Evolutionary conservation across 495 filamentous ascomycete genomes (phyloP).

Genomic region (Penicilliopsis zonata): DNA sequence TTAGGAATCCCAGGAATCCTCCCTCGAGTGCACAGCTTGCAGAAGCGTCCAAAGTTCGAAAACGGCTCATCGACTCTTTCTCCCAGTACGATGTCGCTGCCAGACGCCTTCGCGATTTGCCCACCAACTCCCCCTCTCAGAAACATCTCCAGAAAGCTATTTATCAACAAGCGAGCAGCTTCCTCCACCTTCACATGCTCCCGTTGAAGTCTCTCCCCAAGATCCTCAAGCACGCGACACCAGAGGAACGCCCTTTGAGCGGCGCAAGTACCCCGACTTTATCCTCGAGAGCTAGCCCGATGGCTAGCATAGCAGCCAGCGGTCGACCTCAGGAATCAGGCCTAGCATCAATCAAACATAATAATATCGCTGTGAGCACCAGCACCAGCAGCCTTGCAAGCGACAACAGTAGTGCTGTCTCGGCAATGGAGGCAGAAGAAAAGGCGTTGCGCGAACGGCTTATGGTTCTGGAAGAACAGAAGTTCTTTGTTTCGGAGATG

Average conservation of each 20-base stretch:
- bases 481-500: slow-evolving; percentile 85
- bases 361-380: slow-evolving; percentile 36
- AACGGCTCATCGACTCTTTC: slow-evolving; percentile 83
- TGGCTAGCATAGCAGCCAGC: slow-evolving; percentile 12
- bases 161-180: slow-evolving; percentile 69
- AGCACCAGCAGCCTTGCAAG: slow-evolving; percentile 43
- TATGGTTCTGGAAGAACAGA: slow-evolving; percentile 89
- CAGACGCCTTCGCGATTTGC: slow-evolving; percentile 68
- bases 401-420: slow-evolving; percentile 53
- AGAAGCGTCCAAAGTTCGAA: slow-evolving; percentile 84
- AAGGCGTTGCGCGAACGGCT: slow-evolving; percentile 72
- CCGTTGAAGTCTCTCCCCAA: slow-evolving; percentile 79
- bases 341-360: slow-evolving; percentile 48
- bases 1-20: slow-evolving; percentile 55
- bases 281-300: slow-evolving; percentile 11
- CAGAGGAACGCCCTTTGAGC: slow-evolving; percentile 23
- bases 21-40: slow-evolving; percentile 64
- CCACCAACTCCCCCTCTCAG: slow-evolving; percentile 61
- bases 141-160: slow-evolving; percentile 69
- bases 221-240: slow-evolving; percentile 59
- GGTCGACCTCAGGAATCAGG: slow-evolving; percentile 33
- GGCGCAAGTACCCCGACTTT: slow-evolving; percentile 23
- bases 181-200: slow-evolving; percentile 86
- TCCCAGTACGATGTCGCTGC: slow-evolving; percentile 80
- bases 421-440: slow-evolving; percentile 72